A percentile compares a stretch with the other conserved stretches of the same genome.
These are phyloP conservation scores for Botrytis galanthina DNA, from an alignment of 2,329 filamentous ascomycete genomes.

Conservation along the genomic window DNA sequence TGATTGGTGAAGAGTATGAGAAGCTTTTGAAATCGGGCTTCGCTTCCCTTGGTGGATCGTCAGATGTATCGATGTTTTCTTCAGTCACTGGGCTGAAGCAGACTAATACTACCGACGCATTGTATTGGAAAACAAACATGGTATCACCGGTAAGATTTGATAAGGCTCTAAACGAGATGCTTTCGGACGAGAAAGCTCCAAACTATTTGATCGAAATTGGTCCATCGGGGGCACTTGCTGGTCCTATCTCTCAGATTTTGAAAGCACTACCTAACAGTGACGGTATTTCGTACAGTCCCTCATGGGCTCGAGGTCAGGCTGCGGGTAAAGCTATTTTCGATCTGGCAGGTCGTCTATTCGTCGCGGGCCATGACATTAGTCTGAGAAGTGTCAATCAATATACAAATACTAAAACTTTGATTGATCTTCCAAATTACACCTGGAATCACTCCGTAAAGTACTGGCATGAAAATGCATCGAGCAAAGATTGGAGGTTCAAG, in stretches of 20 bases:
- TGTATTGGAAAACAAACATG: conserved; percentile 27
- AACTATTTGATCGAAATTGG: conserved; percentile 23
- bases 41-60: conserved; percentile 5
- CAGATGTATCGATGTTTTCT: conserved; percentile 10
- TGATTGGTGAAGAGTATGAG: conserved; percentile 18
- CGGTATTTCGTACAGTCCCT: conserved; percentile 35
- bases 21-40: conserved; percentile 9
- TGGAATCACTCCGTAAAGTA: conserved; percentile 54
- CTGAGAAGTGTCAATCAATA: conserved; percentile 29
- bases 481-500: conserved; percentile 46
- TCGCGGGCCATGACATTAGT: conserved; percentile 10
- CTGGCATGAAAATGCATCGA: conserved; percentile 53
- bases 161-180: conserved; percentile 15
- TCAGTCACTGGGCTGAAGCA: neutral
- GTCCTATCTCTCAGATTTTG: conserved; percentile 22
- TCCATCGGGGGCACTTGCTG: conserved; percentile 20
- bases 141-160: conserved; percentile 26
- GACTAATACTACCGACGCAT: conserved; percentile 11
- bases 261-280: conserved; percentile 37
- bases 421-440: conserved; percentile 49
- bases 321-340: conserved; percentile 7
- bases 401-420: conserved; percentile 39
- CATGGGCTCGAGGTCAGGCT: conserved; percentile 17
- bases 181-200: neutral
- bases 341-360: conserved; percentile 21